phyloP scores from a whole-genome alignment of 2,329 filamentous ascomycete species.

The Cladosporium velox region DNA sequence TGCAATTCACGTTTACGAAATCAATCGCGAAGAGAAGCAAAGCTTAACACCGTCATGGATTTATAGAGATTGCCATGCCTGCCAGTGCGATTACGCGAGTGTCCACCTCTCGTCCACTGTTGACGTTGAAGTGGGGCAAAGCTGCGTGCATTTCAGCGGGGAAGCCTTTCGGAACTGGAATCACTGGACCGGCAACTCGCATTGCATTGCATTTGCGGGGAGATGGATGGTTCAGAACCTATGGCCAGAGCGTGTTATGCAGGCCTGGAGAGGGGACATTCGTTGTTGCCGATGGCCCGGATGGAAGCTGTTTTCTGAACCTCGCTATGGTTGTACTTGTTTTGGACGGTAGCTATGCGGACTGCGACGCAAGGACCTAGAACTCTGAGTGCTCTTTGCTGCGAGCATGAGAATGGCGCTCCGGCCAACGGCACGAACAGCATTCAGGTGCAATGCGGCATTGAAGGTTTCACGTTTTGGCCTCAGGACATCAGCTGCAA shows the following conservation, averaged over 20 bases:
- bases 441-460: neutral
- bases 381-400: neutral
- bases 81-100: neutral
- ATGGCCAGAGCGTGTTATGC: neutral
- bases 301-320: neutral
- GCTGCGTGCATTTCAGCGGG: constrained; percentile 14
- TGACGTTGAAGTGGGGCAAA: constrained; percentile 19
- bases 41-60: neutral
- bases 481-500: neutral
- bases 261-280: neutral
- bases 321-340: constrained; percentile 1
- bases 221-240: neutral
- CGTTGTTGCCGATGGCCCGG: constrained; percentile 7
- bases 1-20: neutral
- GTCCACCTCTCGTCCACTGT: constrained; percentile 13
- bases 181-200: neutral
- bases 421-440: neutral
- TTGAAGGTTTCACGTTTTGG: neutral
- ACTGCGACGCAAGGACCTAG: neutral
- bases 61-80: constrained; percentile 15
- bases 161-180: constrained; percentile 5
- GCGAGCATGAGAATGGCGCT: neutral
- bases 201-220: constrained; percentile 5
- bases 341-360: neutral
- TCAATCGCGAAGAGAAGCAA: neutral